Evolutionary conservation across 805 yeast species (phyloP), one percentile per base, ranked within the genome.

Genomic region (Metschnikowia sp.): DNA sequence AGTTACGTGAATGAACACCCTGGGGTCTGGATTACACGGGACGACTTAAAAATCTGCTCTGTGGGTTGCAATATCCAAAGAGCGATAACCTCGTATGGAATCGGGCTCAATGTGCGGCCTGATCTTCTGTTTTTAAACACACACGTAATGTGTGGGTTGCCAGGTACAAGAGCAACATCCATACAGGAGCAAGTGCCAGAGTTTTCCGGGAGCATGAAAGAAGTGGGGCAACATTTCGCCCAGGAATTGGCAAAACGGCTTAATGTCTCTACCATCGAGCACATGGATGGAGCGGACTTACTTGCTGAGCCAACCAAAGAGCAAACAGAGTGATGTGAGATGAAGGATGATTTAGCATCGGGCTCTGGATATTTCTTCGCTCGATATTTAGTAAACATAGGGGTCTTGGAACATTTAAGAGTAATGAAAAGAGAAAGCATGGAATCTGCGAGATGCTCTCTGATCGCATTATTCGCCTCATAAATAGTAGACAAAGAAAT

Each of bases 51-150:
- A 63, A 84, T 94, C 31, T 91, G 96, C 1, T 86, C 97, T 22
- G 79, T 95, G 4, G 99, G 99, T 0, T 82, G 92, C 43, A 90
- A 89, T 58, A 83, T 92, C 7, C 84, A 89, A 52, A 70, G 97
- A 48, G 82, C 86, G 10, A 77, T 94, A 31, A 88, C 97, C 0
- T 82, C 94, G 0, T 96, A 91, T 68, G 99, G 99, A 0, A 74
- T 92, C 12, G 88, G 92, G 1, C 76, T 94, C 38, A 94, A 94
- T 61, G 83, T 87, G 2, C 51, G 60, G 31, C 89, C 96, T 0
- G 90, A 90, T 58, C 72, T 89, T 38, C 74, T 79, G 34, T 86
- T 77, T 66, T 75, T 92, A 56, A 84, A 88, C 50, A 66, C 76
- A 0, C 80, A 88, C 52, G 83, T 81, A 5, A 88, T 96, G 76